phyloP scores from a whole-genome alignment of 2,329 filamentous ascomycete species.

The Teratosphaeria epicoccoides region DNA sequence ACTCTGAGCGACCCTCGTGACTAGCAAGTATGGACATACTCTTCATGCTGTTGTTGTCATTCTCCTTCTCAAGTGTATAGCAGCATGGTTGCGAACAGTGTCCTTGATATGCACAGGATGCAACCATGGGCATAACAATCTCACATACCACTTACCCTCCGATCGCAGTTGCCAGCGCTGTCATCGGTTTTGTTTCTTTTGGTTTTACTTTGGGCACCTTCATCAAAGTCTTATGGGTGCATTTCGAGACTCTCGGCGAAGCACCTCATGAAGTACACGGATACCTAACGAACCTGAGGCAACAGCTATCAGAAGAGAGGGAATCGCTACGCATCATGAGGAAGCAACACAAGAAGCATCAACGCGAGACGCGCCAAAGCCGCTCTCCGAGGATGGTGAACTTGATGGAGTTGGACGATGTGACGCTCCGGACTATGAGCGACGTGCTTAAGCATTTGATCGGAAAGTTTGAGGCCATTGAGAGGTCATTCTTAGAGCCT shows the following conservation, averaged over 20 bases:
- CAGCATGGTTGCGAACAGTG: not conserved
- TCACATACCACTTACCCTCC: conserved; percentile 24
- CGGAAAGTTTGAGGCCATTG: conserved; percentile 27
- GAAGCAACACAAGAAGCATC: conserved; percentile 10
- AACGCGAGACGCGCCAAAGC: conserved; percentile 4
- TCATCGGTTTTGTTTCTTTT: conserved; percentile 34
- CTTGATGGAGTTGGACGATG: conserved; percentile 25
- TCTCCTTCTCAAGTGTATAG: not conserved
- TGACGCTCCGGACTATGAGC: conserved; percentile 27
- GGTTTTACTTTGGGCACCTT: conserved; percentile 35
- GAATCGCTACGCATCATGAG: conserved; percentile 24
- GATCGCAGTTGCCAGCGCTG: conserved; percentile 26
- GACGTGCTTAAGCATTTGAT: conserved; percentile 28
- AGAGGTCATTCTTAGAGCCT: conserved; percentile 28
- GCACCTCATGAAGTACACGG: conserved; percentile 31
- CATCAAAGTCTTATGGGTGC: conserved; percentile 32
- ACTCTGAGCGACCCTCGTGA: no score
- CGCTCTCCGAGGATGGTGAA: conserved; percentile 12
- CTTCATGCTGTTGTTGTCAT: not conserved
- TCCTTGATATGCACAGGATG: not conserved
- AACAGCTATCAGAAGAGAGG: conserved; percentile 32
- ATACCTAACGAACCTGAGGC: conserved; percentile 31
- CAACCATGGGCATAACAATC: conserved; percentile 23
- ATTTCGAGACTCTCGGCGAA: conserved; percentile 28
- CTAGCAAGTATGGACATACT: not conserved